Percentiles rank a stretch among this genome's conserved stretches.
Evolutionary conservation across 2,329 filamentous ascomycete species (phyloP).

Genomic region (Xylariaceae sp.): DNA sequence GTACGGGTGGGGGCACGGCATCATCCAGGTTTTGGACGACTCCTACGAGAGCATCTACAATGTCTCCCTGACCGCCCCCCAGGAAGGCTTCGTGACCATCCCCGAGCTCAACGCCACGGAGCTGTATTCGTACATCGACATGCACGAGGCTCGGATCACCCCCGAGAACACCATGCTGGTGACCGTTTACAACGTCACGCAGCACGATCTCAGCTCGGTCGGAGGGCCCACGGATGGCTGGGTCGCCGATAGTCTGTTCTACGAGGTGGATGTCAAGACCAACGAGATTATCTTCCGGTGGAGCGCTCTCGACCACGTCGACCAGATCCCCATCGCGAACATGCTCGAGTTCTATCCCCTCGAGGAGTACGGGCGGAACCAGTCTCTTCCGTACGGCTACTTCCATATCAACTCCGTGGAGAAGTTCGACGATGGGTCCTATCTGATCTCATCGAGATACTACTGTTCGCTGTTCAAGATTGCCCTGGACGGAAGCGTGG

Average conservation of each 20-base stretch:
- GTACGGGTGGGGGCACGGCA: conserved; percentile 27
- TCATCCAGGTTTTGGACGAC: conserved; percentile 26
- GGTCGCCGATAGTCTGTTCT: conserved; percentile 33
- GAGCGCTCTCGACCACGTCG: conserved; percentile 33
- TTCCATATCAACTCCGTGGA: conserved; percentile 26
- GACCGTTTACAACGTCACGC: conserved; percentile 26
- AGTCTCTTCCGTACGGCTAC: conserved; percentile 19
- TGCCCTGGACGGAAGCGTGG: conserved; percentile 14
- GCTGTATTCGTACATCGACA: conserved; percentile 19
- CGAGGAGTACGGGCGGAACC: conserved; percentile 14
- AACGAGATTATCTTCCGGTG: conserved; percentile 35
- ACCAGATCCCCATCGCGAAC: conserved; percentile 24
- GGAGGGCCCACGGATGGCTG: conserved; percentile 29
- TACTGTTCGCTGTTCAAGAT: conserved; percentile 21
- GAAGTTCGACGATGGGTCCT: conserved; percentile 20
- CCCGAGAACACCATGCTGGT: conserved; percentile 25
- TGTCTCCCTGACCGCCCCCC: conserved; percentile 10
- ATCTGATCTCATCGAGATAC: conserved; percentile 22
- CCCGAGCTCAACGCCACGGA: conserved; percentile 6
- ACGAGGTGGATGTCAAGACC: conserved; percentile 38
- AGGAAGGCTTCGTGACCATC: conserved; percentile 11
- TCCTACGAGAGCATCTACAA: conserved; percentile 23
- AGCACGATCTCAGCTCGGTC: conserved; percentile 26
- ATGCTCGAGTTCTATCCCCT: conserved; percentile 14
- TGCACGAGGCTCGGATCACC: conserved; percentile 30